Base-by-base conservation (phyloP, 2,329 filamentous ascomycete species). In the Aspergillus sp. region DNA sequence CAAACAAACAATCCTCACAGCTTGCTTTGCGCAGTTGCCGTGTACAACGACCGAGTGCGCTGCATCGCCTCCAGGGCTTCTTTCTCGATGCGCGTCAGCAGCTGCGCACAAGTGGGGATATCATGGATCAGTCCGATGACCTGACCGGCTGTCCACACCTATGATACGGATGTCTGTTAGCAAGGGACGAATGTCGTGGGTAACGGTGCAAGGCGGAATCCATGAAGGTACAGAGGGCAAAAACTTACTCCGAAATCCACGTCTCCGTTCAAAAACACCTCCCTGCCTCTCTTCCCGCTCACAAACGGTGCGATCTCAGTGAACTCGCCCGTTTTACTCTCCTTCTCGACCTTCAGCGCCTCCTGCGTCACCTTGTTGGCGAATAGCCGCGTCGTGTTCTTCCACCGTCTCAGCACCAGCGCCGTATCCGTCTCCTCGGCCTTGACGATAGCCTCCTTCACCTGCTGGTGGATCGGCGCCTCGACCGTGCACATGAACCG, bases 141-240 rank as follows among this genome's bases (percentile, higher is more conserved):
- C 75, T 97, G 94, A 11, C 95, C 95, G 9, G 94, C 92, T 20
- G 95, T 98, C 95, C 95, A 99, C 45, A 97, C 90, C 90, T 94
- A 56, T 51, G 63, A 10, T 11, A 46, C 18, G 16, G 36, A 18
- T 42, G 16, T 29, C 22, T 46, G 57, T 69, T 56, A 68, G 60
- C 51, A 58, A 42, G 36, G 36, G 36, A 42, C 16, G 36, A 18
- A n/a, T 1, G 36, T 42, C 36, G 36, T 9, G 36, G 36, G 36
- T 16, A 39, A 47, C 49, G 20, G 12, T 59, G 57, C 26, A 39
- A 26, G 42, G 14, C 39, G 47, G 22, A 32, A 58, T 32, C 52
- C 26, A 53, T 22, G 32, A 9, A 14, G 36, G 31, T 51, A 46
- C 20, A 47, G 47, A 42, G 9, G 26, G 26, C 29, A 50, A 49